Conservation (phyloP, 75 land plant genomes). For the Cupressus sempervirens region DNA sequence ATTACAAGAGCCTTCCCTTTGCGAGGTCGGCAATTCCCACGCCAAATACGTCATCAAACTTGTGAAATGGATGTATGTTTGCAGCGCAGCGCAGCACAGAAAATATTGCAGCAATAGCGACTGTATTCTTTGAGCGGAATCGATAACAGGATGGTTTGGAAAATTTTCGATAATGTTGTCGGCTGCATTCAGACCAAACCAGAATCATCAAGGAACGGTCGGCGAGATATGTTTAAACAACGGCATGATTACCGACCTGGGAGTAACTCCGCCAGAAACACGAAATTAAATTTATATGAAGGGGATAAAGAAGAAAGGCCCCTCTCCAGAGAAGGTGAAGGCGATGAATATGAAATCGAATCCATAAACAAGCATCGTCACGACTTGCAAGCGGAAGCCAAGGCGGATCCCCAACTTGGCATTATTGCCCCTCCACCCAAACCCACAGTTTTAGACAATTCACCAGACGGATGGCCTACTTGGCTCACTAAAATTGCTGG, state of each 20-base stretch:
- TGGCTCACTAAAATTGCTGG: conserved; percentile 41
- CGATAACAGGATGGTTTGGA: not conserved
- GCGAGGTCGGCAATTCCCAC: not conserved
- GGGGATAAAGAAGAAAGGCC: not conserved
- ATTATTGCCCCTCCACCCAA: not conserved
- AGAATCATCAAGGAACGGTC: not conserved
- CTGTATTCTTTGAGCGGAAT: not conserved
- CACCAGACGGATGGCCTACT: conserved; percentile 39
- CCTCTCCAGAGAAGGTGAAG: not conserved
- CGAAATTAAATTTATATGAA: conserved; percentile 1
- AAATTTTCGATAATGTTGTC: not conserved
- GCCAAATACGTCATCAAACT: not conserved
- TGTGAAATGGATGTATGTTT: not conserved
- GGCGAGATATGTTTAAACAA: not conserved
- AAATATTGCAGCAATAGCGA: not conserved
- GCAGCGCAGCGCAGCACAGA: not conserved
- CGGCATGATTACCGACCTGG: not conserved
- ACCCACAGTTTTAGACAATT: conserved; percentile 9
- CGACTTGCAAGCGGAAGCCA: not conserved
- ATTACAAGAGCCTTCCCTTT: not conserved
- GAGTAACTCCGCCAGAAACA: not conserved
- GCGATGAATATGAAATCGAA: not conserved
- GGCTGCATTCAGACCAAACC: conserved; percentile 3
- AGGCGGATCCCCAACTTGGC: not conserved
- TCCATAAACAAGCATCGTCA: not conserved